These are phyloP conservation scores for Daldinia sp. DNA, from an alignment of 2,329 filamentous ascomycete species.

Conservation along the genomic window DNA sequence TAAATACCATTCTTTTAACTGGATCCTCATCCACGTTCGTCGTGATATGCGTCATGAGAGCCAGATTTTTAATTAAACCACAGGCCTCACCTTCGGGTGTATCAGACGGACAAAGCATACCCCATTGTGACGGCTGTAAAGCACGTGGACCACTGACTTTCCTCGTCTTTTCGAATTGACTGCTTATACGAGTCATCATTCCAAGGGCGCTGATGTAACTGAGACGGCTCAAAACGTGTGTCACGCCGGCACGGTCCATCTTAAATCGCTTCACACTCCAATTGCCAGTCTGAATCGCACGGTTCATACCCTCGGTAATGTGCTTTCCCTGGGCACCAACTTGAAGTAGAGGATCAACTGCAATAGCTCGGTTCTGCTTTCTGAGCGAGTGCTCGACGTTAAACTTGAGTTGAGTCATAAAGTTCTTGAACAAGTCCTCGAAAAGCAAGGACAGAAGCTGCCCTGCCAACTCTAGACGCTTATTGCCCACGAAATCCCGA, in stretches of 20 bases:
- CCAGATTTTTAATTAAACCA: slow-evolving; percentile 96
- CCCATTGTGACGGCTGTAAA: slow-evolving; percentile 96
- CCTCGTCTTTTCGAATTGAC: slow-evolving; percentile 98
- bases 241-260: slow-evolving; percentile 97
- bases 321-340: slow-evolving; percentile 86
- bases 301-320: slow-evolving; percentile 93
- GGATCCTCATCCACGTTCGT: slow-evolving; percentile 95
- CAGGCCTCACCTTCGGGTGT: slow-evolving; percentile 99
- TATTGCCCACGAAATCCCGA: slow-evolving; percentile 97
- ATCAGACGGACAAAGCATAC: slow-evolving; percentile 97
- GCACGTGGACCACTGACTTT: slow-evolving; percentile 97
- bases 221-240: slow-evolving; percentile 92
- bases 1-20: slow-evolving; percentile 86
- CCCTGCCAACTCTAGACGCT: slow-evolving; percentile 92
- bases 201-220: slow-evolving; percentile 97
- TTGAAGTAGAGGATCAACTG: slow-evolving; percentile 87
- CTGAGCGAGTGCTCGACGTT: slow-evolving; percentile 96
- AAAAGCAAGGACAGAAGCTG: slow-evolving; percentile 94
- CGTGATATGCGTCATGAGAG: slow-evolving; percentile 98
- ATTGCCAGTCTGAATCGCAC: slow-evolving; percentile 96
- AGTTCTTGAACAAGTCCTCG: slow-evolving; percentile 97
- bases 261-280: slow-evolving; percentile 98
- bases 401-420: slow-evolving; percentile 87
- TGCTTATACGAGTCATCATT: slow-evolving; percentile 99
- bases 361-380: slow-evolving; percentile 88